phyloP scores from a whole-genome alignment of 1,284 basidiomycete genomes.

The Pseudozyma thailandica region DNA sequence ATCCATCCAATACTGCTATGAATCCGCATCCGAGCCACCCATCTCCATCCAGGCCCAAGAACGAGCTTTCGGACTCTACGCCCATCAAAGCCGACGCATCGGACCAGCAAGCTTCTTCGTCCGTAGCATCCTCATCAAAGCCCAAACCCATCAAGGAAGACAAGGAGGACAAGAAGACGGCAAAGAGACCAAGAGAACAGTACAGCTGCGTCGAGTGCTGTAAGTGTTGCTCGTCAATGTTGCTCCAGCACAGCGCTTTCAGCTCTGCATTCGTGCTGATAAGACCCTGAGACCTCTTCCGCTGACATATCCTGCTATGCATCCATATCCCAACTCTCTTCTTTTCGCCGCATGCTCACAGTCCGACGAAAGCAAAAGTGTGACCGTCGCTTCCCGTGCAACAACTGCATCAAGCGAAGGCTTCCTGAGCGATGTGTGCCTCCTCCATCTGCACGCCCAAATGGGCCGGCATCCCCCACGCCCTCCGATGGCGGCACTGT shows the following conservation, averaged over 20 bases:
- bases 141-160: constrained; percentile 10
- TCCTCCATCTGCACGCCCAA: constrained; percentile 29
- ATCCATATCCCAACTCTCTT: background rate
- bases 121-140: constrained; percentile 9
- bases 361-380: constrained; percentile 55
- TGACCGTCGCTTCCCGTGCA: constrained; percentile 52
- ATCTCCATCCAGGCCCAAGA: constrained; percentile 15
- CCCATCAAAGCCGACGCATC: constrained; percentile 35
- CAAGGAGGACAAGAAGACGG: constrained; percentile 30
- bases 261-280: background rate
- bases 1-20: background rate
- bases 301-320: background rate
- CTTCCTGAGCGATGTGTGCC: constrained; percentile 49
- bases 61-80: constrained; percentile 32
- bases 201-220: constrained; percentile 54
- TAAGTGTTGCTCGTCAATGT: constrained; percentile 11
- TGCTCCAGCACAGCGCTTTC: too few species aligned
- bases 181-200: constrained; percentile 47
- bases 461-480: constrained; percentile 17
- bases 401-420: constrained; percentile 53
- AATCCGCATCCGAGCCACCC: constrained; percentile 2
- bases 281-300: background rate
- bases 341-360: constrained; percentile 1
- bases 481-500: constrained; percentile 23
- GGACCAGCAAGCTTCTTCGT: constrained; percentile 7